Evolutionary conservation across 2,329 filamentous ascomycete species (phyloP), one percentile per base, ranked within the genome.

Genomic region (Acrocalymma vagum): DNA sequence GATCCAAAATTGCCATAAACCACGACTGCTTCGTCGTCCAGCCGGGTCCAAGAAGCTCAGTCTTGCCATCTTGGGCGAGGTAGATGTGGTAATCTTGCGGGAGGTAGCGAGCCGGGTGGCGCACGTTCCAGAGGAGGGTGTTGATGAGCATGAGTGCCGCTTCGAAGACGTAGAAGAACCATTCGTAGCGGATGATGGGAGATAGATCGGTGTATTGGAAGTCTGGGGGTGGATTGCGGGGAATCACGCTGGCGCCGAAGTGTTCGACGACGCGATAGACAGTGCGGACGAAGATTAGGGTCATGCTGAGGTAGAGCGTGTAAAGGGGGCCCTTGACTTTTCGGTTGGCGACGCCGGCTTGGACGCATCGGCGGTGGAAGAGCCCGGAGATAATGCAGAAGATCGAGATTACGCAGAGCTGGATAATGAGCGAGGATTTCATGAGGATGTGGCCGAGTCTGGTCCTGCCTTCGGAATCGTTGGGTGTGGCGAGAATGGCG

Each of bases 81-180:
- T 78, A 82, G 11, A 78, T 62, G 42, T 76, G 76, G 46, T 75
- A 74, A n/a, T 72, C 73, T 23, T 65, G 58, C 0, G 79, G 79
- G 15, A 81, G 58, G 46, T 69, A 74, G n/a, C 53, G 63, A 25
- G 74, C 72, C 0, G 78, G 78, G 43, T 79, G 78, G 18, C 72
- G 74, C 24, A 75, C 46, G 46, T 78, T 79, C 38, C 79, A 67
- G 40, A 81, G 45, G 3, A 73, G 65, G 11, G 71, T 74, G 48
- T 78, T 79, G 32, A 69, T 48, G 23, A 77, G 72, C 71, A 81
- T 80, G 25, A 78, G 64, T 3, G 64, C 60, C 4, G 70, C 71
- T 47, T 81, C 79, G 36, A 81, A 78, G 15, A 77, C 62, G 67
- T 72, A 81, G 43, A 80, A 76, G 48, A 73, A 77, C 68, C 70